Base-by-base conservation (phyloP, 106 monocot species). In the Allium fistulosum region DNA sequence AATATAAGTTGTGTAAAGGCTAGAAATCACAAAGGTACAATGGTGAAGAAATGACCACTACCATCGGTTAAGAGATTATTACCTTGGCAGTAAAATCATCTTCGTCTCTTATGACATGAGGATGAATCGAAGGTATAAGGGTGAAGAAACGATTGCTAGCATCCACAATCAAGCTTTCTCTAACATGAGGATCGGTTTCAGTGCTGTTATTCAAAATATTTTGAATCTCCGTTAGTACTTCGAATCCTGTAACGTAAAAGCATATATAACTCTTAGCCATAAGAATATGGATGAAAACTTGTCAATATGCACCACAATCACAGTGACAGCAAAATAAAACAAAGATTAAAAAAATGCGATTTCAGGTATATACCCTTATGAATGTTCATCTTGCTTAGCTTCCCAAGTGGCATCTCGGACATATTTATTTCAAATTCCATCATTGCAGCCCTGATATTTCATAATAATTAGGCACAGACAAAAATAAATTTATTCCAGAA, bases 61-160 rank as follows among this genome's bases (percentile, higher is more conserved):
- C 5, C 37, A 37, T 37, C 5, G 5, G 37, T 37, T 37, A 37
- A 22, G 4, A 37, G 37, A 37, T 48, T 73, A 9, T 77, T 66
- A 90, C 94, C 77, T 99, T 99, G 16, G 80, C 65, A 68, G 80
- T 90, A 49, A 99, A 85, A 81, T 99, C 99, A 75, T 78, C 67
- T 65, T 90, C 80, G 64, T 85, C 80, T 71, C 77, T 77, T 66
- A 99, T 99, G 49, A 90, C 84, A 83, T 81, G 85, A 63, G 99
- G 99, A 83, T 93, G 93, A 53, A 99, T 83, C 18, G 99, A 99
- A 74, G 99, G 99, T 62, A 99, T 99, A 85, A 99, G 77, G 15
- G 99, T 99, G 81, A 99, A 99, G 69, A 99, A 99, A 18, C 90
- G 93, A 74, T 99, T 99, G 69, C 99, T 99, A 6, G 99, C 93